Evolutionary conservation across 495 filamentous ascomycete genomes (phyloP).

Genomic region (Penicillium verhagenii): DNA sequence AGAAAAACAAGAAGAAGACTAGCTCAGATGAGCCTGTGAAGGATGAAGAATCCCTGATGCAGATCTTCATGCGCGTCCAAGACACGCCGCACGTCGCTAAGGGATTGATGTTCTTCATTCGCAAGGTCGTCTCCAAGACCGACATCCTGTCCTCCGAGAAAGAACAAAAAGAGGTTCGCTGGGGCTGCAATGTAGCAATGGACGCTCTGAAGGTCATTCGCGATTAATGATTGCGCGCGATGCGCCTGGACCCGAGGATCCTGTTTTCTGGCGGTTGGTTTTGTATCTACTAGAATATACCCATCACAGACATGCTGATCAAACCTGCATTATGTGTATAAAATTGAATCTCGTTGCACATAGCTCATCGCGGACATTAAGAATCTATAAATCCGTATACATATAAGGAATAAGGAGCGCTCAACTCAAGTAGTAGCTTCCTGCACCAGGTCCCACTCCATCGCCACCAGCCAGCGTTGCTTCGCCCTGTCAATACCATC

Average conservation of each 20-base stretch:
- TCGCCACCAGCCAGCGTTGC: constrained; percentile 34
- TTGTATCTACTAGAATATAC: constrained; percentile 28
- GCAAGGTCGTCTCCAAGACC: constrained; percentile 70
- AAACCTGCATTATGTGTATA: constrained; percentile 6
- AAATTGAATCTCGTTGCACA: constrained; percentile 2
- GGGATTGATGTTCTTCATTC: constrained; percentile 75
- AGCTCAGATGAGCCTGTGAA: constrained; percentile 28
- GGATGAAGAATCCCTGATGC: constrained; percentile 56
- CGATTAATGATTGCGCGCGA: constrained; percentile 8
- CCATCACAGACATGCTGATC: constrained; percentile 13
- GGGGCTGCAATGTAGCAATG: constrained; percentile 66
- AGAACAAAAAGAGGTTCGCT: constrained; percentile 56
- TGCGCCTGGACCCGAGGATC: background rate
- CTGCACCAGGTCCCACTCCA: constrained; percentile 43
- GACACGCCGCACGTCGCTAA: constrained; percentile 62
- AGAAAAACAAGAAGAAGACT: constrained; percentile 27
- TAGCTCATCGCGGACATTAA: constrained; percentile 4
- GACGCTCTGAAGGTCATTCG: constrained; percentile 55
- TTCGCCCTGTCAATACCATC: background rate
- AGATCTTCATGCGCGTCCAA: constrained; percentile 61
- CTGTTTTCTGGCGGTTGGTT: constrained; percentile 4
- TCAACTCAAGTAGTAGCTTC: background rate
- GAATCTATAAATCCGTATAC: background rate
- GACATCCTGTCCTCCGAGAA: constrained; percentile 65
- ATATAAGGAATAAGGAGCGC: too few species aligned